Conservation (phyloP, 2,329 filamentous ascomycete genomes). For the Penicillium sp. region DNA sequence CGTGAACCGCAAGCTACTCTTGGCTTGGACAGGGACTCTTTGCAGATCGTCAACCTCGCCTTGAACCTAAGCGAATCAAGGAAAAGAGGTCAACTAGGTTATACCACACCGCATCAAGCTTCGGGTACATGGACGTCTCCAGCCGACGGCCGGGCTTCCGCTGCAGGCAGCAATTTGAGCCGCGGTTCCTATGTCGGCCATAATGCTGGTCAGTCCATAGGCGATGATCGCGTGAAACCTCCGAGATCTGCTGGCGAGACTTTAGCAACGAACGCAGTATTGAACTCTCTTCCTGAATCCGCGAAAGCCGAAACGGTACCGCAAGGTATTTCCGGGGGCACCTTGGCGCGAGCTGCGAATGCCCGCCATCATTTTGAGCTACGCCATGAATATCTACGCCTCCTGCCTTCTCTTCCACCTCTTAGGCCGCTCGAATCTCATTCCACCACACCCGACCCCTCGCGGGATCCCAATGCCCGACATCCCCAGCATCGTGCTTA, state of each 20-base stretch:
- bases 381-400: constrained; percentile 78
- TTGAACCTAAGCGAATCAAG: constrained; percentile 81
- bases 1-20: constrained; percentile 25
- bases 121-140: constrained; percentile 41
- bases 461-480: constrained; percentile 37
- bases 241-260: constrained; percentile 14
- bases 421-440: constrained; percentile 48
- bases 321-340: constrained; percentile 73
- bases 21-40: constrained; percentile 73
- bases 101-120: constrained; percentile 58
- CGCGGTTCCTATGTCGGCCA: constrained; percentile 25
- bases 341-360: constrained; percentile 79
- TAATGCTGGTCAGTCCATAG: constrained; percentile 30
- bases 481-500: constrained; percentile 70
- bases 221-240: constrained; percentile 31
- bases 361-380: constrained; percentile 86
- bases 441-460: constrained; percentile 23
- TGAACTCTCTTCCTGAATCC: constrained; percentile 35
- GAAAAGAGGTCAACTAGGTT: constrained; percentile 65
- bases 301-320: constrained; percentile 41
- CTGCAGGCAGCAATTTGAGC: constrained; percentile 22
- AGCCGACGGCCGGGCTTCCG: constrained; percentile 28
- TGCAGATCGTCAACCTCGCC: constrained; percentile 91
- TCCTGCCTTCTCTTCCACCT: constrained; percentile 79
- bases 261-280: constrained; percentile 23